These are phyloP conservation scores for Dendrobium officinale DNA, from an alignment of 106 monocot genomes.

Conservation along the genomic window DNA sequence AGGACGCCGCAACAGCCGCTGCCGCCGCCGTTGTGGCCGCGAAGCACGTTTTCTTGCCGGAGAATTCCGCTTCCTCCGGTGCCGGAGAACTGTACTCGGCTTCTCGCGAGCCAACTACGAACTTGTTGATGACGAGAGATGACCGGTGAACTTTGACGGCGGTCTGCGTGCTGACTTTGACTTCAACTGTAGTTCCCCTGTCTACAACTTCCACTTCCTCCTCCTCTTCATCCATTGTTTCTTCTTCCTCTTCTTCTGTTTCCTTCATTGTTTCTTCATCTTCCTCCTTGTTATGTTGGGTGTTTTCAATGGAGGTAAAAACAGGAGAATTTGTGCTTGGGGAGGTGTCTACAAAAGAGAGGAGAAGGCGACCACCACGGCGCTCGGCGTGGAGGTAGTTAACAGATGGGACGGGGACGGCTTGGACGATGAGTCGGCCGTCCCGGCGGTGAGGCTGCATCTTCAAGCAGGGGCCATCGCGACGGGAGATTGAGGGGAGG, in stretches of 20 bases:
- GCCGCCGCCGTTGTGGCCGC: constrained; percentile 24
- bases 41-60: neutral
- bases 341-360: constrained; percentile 69
- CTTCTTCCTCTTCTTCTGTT: constrained; percentile 19
- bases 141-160: constrained; percentile 51
- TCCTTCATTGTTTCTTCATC: constrained; percentile 15
- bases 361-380: constrained; percentile 65
- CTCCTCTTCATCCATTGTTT: constrained; percentile 37
- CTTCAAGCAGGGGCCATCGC: constrained; percentile 65
- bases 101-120: constrained; percentile 37
- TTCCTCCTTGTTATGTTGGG: neutral
- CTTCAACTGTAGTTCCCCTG: constrained; percentile 76
- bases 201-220: constrained; percentile 90
- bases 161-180: constrained; percentile 77
- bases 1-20: constrained; percentile 41
- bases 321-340: neutral
- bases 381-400: constrained; percentile 83
- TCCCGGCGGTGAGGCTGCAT: constrained; percentile 64
- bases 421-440: constrained; percentile 82
- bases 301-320: neutral
- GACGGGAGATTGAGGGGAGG: constrained; percentile 68
- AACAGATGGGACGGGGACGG: constrained; percentile 62
- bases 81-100: neutral
- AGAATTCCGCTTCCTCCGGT: neutral
- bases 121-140: constrained; percentile 85